A percentile compares a stretch with the other conserved stretches of the same genome.
These are phyloP conservation scores for Schoenoplectus tabernaemontani DNA, from an alignment of 202 grass and related monocot species.

Conservation along the genomic window DNA sequence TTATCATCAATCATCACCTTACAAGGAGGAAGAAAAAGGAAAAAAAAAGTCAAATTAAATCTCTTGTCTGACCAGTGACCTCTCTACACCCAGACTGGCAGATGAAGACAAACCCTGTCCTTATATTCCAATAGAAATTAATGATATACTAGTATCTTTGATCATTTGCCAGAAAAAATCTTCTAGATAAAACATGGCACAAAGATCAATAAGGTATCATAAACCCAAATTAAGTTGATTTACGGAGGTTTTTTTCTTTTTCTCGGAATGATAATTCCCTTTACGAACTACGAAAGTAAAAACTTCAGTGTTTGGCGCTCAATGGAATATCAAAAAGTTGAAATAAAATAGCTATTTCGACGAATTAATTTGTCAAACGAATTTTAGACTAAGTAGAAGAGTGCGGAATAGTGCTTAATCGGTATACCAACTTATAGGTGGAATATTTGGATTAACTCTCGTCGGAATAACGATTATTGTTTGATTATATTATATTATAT, in stretches of 20 bases:
- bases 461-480: too few species aligned
- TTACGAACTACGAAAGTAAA: neutral
- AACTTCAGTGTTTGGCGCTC: too few species aligned
- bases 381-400: too few species aligned
- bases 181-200: neutral
- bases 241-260: too few species aligned
- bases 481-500: too few species aligned
- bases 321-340: too few species aligned
- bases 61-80: neutral
- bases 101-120: neutral
- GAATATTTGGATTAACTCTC: too few species aligned
- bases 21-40: neutral
- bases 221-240: neutral
- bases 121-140: neutral
- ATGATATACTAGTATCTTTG: neutral
- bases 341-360: too few species aligned
- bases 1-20: neutral
- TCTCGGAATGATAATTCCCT: too few species aligned
- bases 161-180: neutral
- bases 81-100: slow-evolving; percentile 4
- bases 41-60: neutral
- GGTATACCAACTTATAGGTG: too few species aligned
- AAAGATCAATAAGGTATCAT: neutral
- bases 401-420: too few species aligned
- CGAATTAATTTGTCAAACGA: too few species aligned